A percentile compares a stretch with the other conserved stretches of the same genome.
Evolutionary conservation across 106 monocot genomes (phyloP).

Genomic region (Allium sativum): DNA sequence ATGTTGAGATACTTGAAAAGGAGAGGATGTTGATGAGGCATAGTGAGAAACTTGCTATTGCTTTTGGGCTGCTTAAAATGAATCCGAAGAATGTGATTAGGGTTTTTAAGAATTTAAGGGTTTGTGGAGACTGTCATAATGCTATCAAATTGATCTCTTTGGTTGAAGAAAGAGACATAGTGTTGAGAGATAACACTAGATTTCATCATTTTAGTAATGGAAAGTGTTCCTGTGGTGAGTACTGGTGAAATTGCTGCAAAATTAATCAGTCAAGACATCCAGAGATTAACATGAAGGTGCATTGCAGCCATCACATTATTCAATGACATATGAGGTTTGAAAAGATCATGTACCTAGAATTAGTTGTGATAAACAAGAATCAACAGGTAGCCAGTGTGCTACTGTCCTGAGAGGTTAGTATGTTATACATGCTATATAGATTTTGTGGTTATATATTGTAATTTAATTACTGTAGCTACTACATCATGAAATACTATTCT

Average conservation of each 20-base stretch:
- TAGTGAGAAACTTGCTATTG: constrained; percentile 66
- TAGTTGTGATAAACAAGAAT: no score
- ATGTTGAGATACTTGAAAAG: constrained; percentile 36
- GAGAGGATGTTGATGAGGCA: constrained; percentile 42
- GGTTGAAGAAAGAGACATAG: constrained; percentile 39
- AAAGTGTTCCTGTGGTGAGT: constrained; percentile 58
- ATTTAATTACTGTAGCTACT: no score
- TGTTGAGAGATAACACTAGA: constrained; percentile 50
- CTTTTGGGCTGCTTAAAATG: constrained; percentile 48
- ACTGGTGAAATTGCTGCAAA: constrained; percentile 30
- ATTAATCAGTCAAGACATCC: no score
- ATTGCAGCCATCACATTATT: no score
- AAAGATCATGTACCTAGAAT: no score
- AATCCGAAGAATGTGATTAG: constrained; percentile 17
- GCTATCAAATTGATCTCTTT: constrained; percentile 45
- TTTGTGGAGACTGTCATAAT: constrained; percentile 68
- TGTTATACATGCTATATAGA: no score
- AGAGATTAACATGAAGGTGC: no score
- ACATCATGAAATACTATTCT: no score
- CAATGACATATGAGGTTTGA: no score
- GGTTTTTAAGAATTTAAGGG: constrained; percentile 68
- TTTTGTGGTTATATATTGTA: no score
- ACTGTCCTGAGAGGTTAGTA: no score
- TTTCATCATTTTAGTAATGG: constrained; percentile 67
- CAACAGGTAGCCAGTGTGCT: no score